Evolutionary conservation across 306 rosid species (phyloP).

Genomic region (Vigna nakashimae): DNA sequence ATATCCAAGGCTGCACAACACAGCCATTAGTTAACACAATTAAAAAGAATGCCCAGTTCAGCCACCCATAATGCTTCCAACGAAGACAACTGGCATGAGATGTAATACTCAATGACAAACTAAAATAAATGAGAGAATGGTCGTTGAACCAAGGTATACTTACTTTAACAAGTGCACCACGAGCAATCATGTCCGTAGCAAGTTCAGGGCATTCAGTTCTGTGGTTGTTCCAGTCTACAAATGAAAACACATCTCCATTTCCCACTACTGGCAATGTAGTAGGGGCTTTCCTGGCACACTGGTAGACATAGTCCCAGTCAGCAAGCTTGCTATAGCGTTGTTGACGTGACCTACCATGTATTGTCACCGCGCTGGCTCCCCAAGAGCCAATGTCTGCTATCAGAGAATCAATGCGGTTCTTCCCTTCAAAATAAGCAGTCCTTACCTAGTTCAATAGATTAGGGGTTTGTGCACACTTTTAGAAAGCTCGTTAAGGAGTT

Average conservation of each 20-base stretch:
- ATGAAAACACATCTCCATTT: constrained; percentile 88
- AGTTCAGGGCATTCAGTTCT: constrained; percentile 78
- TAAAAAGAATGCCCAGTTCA: neutral
- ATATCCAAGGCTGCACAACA: constrained; percentile 87
- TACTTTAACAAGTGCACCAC: constrained; percentile 92
- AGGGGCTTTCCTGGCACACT: constrained; percentile 77
- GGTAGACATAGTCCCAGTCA: constrained; percentile 85
- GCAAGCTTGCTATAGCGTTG: constrained; percentile 99
- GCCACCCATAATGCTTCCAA: constrained; percentile 11
- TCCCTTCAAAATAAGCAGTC: constrained; percentile 91
- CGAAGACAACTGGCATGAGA: constrained; percentile 7
- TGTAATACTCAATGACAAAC: constrained; percentile 28
- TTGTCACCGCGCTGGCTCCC: constrained; percentile 90
- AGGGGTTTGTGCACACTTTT: constrained; percentile 3
- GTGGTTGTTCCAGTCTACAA: constrained; percentile 79
- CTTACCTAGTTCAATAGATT: constrained; percentile 67
- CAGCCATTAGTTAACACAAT: constrained; percentile 28
- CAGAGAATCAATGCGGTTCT: constrained; percentile 84
- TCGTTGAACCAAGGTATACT: constrained; percentile 42
- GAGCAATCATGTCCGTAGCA: constrained; percentile 85
- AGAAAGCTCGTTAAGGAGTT: constrained; percentile 24
- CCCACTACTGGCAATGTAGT: constrained; percentile 73
- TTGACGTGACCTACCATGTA: constrained; percentile 96
- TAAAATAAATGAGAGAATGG: constrained; percentile 25
- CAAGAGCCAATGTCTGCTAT: constrained; percentile 77